A percentile compares a stretch with the other conserved stretches of the same genome.
These are phyloP conservation scores for Talaromyces adpressus DNA, from an alignment of 495 filamentous ascomycete species.

Conservation along the genomic window DNA sequence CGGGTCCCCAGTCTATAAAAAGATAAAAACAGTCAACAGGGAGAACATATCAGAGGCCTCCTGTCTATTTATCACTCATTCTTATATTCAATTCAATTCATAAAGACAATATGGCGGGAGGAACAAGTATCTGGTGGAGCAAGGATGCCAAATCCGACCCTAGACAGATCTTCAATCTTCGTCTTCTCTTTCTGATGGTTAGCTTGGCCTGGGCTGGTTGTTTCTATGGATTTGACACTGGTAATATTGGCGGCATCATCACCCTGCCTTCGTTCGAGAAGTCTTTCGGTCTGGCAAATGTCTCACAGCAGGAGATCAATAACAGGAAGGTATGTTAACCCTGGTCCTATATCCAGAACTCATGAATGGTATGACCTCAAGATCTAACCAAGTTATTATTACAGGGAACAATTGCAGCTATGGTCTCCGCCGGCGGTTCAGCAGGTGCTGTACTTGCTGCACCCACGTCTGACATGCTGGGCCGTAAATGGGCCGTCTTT, in stretches of 20 bases:
- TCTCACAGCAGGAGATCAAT: neutral
- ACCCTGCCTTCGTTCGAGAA: conserved; percentile 50
- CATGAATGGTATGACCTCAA: neutral
- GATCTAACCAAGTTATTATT: neutral
- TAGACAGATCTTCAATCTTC: conserved; percentile 14
- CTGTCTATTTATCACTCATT: no score
- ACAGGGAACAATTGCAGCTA: neutral
- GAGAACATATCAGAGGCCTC: neutral
- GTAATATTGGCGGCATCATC: conserved; percentile 59
- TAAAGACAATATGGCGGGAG: neutral
- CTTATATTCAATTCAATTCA: no score
- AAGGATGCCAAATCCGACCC: neutral
- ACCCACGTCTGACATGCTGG: neutral
- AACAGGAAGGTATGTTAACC: neutral
- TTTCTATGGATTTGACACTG: conserved; percentile 55
- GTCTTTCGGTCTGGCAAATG: conserved; percentile 10
- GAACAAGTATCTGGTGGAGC: neutral
- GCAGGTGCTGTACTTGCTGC: neutral
- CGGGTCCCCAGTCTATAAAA: neutral
- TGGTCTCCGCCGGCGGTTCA: neutral
- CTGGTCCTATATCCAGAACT: neutral
- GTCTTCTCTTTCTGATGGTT: conserved; percentile 17
- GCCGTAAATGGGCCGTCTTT: neutral
- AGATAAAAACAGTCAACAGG: neutral
- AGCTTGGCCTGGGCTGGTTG: conserved; percentile 21